These are phyloP conservation scores for Ogataea ganodermae DNA, from an alignment of 805 yeast genomes.

Conservation along the genomic window DNA sequence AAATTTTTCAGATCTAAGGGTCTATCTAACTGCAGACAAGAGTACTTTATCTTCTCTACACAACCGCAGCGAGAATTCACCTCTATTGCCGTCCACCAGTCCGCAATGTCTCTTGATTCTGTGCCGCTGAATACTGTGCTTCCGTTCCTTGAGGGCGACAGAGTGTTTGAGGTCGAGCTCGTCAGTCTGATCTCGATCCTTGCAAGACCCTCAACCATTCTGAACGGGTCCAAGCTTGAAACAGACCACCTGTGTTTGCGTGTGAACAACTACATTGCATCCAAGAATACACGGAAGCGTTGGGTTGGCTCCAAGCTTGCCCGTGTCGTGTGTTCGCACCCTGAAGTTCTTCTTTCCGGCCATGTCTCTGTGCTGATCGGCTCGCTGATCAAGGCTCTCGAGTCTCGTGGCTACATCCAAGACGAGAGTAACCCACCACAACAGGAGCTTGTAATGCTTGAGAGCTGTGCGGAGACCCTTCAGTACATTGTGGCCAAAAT, in stretches of 20 bases:
- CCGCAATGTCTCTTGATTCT: conserved; percentile 5
- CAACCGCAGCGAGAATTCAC: too few species aligned
- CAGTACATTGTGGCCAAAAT: conserved; percentile 47
- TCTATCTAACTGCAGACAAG: background rate
- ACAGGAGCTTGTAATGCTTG: conserved; percentile 32
- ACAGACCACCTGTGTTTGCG: conserved; percentile 51
- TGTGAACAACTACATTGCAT: conserved; percentile 44
- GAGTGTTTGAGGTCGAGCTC: conserved; percentile 25
- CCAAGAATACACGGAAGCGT: conserved; percentile 45
- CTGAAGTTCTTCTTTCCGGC: conserved; percentile 40
- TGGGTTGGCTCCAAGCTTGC: conserved; percentile 64
- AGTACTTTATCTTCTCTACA: too few species aligned
- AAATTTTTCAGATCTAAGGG: conserved; percentile 5
- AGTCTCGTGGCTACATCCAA: conserved; percentile 39
- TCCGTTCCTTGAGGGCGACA: conserved; percentile 30
- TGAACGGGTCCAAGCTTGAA: conserved; percentile 50
- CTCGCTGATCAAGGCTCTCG: conserved; percentile 44
- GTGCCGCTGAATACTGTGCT: conserved; percentile 29
- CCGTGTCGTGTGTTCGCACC: conserved; percentile 41
- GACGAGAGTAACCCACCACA: conserved; percentile 30
- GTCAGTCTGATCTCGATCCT: conserved; percentile 26
- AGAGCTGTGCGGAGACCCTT: conserved; percentile 42
- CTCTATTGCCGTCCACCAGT: background rate
- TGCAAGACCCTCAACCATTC: conserved; percentile 34
- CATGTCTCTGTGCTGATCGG: conserved; percentile 44